Base-by-base conservation (phyloP, 176 grass and related monocot species). In the Metroxylon sagu region DNA sequence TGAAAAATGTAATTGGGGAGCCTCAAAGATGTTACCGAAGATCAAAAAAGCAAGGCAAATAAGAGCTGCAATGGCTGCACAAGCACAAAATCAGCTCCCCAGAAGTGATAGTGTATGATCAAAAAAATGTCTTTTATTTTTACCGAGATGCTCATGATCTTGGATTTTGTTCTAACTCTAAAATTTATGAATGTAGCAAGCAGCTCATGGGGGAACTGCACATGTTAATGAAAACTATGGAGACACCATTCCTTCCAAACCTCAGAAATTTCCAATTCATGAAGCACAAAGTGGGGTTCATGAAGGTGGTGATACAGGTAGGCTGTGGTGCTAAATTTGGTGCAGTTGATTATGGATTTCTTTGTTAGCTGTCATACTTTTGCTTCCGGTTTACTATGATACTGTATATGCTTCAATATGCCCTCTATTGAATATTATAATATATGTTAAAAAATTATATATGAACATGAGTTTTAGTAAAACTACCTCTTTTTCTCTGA, bases 21-120 rank as follows among this genome's bases (percentile, higher is more conserved):
- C 93, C 80, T 85, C 79, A 10, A 98, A 98, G 78, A 92, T 98
- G 93, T 60, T 98, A 59, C 84, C 93, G 39, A 92, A 90, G 49
- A 87, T 98, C 23, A 92, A 88, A 62, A 80, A 85, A 74, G 84
- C 93, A 35, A 91, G 89, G 75, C 75, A 83, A 70, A 80, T 98
- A 28, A 89, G 87, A 82, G 73, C 67, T 19, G 81, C 74, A 52
- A 60, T 91, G 75, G 84, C 70, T 70, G 75, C 39, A 18, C 69
- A 77, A 53, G 56, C 73, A 54, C 73, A 85, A 80, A 77, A 76
- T 26, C 72, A 67, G 39, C 39, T 72, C 63, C 60, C 81, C 66
- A 61, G 27, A 48, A 53, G 76, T 76, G 84, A 98, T 3, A 67
- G 76, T 60, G 87, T 98, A 85, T 50, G 59, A 29, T 68, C 29